Conservation (phyloP, 2,329 filamentous ascomycete species). For the Endothia cerciana region DNA sequence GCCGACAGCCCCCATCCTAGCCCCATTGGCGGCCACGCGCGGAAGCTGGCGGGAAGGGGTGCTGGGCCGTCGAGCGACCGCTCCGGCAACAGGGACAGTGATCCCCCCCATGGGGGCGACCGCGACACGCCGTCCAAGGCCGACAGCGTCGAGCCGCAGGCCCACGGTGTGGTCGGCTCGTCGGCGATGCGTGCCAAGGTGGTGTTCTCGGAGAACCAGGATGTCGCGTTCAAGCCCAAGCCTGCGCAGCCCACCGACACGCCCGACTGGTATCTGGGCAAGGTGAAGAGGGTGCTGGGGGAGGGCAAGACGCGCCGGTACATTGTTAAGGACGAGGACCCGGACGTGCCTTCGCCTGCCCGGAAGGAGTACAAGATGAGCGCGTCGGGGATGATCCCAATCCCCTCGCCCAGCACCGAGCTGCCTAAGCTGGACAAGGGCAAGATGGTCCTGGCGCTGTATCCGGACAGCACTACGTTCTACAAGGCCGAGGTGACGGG, state of each 20-base stretch:
- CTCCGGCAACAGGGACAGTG: conserved; percentile 34
- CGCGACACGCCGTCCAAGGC: conserved; percentile 60
- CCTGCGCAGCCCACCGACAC: conserved; percentile 50
- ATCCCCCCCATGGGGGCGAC: conserved; percentile 44
- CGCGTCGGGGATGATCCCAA: conserved; percentile 76
- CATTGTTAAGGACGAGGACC: conserved; percentile 79
- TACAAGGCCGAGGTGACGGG: conserved; percentile 83
- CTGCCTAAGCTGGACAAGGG: conserved; percentile 66
- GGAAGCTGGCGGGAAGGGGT: conserved; percentile 41
- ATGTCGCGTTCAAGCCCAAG: conserved; percentile 69
- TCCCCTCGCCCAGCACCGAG: conserved; percentile 60
- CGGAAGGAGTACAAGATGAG: conserved; percentile 72
- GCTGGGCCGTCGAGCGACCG: conserved; percentile 37
- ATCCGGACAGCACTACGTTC: conserved; percentile 83
- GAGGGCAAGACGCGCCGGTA: conserved; percentile 79
- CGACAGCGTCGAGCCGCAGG: conserved; percentile 60
- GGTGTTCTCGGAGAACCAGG: conserved; percentile 63
- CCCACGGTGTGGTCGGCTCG: conserved; percentile 39
- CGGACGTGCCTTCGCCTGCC: conserved; percentile 65
- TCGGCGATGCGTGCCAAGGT: conserved; percentile 54
- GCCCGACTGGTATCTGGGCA: conserved; percentile 74
- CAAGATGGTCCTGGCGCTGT: conserved; percentile 76
- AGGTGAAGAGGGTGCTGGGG: conserved; percentile 74
- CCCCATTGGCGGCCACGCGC: conserved; percentile 41
- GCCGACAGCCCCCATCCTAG: conserved; percentile 49